Evolutionary conservation across 2,329 filamentous ascomycete genomes (phyloP).

Genomic region (Colletotrichum abscissum): DNA sequence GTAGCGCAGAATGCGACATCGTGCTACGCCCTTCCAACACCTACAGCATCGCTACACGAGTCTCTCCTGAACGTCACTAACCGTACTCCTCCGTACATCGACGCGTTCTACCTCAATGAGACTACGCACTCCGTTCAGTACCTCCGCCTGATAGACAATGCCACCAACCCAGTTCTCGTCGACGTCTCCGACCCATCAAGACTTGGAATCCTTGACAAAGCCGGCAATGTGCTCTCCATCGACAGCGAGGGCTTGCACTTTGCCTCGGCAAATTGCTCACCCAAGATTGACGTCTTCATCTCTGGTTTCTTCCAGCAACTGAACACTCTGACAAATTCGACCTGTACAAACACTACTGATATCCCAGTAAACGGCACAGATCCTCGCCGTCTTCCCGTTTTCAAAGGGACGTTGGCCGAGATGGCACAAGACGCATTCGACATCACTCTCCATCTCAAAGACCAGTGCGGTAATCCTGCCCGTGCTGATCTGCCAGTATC

Average conservation of each 20-base stretch:
- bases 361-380: conserved; percentile 37
- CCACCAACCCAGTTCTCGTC: conserved; percentile 42
- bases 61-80: conserved; percentile 44
- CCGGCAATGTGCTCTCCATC: conserved; percentile 46
- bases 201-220: conserved; percentile 45
- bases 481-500: conserved; percentile 42
- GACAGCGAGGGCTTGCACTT: conserved; percentile 49
- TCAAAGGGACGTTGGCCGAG: not conserved
- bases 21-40: conserved; percentile 22
- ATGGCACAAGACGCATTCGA: conserved; percentile 42
- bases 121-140: conserved; percentile 47
- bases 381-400: not conserved
- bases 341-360: conserved; percentile 39
- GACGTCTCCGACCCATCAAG: conserved; percentile 48
- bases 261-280: conserved; percentile 46
- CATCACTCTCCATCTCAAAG: conserved; percentile 46
- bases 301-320: conserved; percentile 48
- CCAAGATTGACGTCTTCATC: conserved; percentile 46
- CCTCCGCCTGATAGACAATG: conserved; percentile 45
- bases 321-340: conserved; percentile 43
- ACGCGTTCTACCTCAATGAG: conserved; percentile 48
- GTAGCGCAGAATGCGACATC: conserved; percentile 11
- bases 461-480: conserved; percentile 49
- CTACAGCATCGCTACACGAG: conserved; percentile 36
- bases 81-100: conserved; percentile 48